A percentile compares a stretch with the other conserved stretches of the same genome.
These are phyloP conservation scores for Holtermanniella nyarrowii DNA, from an alignment of 768 basidiomycete species.

Conservation along the genomic window DNA sequence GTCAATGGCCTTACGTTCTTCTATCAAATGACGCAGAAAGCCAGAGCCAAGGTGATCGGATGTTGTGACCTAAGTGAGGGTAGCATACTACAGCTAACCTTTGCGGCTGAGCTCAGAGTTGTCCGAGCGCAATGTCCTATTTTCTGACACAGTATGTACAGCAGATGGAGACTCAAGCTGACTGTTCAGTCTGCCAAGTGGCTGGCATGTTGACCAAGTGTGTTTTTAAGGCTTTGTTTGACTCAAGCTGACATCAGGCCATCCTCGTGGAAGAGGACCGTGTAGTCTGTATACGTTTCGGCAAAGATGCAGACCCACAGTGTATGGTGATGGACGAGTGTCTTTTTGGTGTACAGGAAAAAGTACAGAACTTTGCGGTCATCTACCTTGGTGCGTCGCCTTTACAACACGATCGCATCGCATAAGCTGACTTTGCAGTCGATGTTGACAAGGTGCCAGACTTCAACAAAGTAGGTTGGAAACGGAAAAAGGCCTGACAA, in stretches of 20 bases:
- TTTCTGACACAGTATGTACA: constrained; percentile 39
- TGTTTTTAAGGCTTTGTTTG: constrained; percentile 4
- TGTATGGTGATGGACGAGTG: constrained; percentile 99
- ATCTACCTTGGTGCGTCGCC: constrained; percentile 57
- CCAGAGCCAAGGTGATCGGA: too few relatives aligned
- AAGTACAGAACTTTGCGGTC: constrained; percentile 96
- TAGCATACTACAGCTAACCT: too few relatives aligned
- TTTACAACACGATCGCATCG: not conserved
- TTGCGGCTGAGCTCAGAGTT: too few relatives aligned
- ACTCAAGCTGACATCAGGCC: constrained; percentile 46
- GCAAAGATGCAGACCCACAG: constrained; percentile 82
- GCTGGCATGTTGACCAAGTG: constrained; percentile 88
- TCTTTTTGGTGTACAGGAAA: constrained; percentile 79
- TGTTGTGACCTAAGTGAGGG: too few relatives aligned
- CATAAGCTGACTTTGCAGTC: constrained; percentile 37
- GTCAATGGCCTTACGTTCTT: too few relatives aligned
- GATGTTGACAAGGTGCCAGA: constrained; percentile 97
- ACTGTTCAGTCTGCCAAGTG: constrained; percentile 32
- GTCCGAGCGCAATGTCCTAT: too few relatives aligned
- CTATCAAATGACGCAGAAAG: too few relatives aligned
- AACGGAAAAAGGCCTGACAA: not conserved
- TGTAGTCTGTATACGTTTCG: constrained; percentile 87
- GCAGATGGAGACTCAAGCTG: not conserved
- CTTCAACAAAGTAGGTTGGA: constrained; percentile 75
- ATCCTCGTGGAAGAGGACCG: constrained; percentile 97